A percentile compares a stretch with the other conserved stretches of the same genome.
These are phyloP conservation scores for Xerocomus nothofagi DNA, from an alignment of 1,284 basidiomycete species.

Conservation along the genomic window DNA sequence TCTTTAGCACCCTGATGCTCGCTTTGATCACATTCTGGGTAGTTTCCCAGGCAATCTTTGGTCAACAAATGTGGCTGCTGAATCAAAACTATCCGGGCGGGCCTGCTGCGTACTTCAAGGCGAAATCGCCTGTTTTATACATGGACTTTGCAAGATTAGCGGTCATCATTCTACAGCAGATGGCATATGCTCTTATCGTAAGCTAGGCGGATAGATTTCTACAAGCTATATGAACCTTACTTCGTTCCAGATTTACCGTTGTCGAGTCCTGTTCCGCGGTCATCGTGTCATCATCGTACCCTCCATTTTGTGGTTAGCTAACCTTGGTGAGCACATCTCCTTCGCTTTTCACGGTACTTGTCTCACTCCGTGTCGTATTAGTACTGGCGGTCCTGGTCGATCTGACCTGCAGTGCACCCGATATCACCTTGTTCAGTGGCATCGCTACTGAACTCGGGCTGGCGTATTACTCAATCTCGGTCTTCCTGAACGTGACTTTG, in stretches of 20 bases:
- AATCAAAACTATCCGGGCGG: constrained; percentile 9
- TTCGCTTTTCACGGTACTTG: background rate
- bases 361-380: no score
- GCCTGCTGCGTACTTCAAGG: constrained; percentile 1
- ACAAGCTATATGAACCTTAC: background rate
- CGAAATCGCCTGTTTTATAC: background rate
- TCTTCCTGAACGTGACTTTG: no score
- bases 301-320: background rate
- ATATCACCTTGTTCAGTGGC: no score
- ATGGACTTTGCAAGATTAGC: background rate
- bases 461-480: no score
- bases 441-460: no score
- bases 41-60: background rate
- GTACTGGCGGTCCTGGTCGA: no score
- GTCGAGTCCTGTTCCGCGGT: background rate
- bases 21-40: constrained; percentile 9
- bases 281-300: background rate
- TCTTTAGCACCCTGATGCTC: constrained; percentile 15
- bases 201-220: no score
- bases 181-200: no score
- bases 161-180: no score
- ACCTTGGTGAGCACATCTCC: background rate
- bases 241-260: background rate
- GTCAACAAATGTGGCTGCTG: constrained; percentile 9
- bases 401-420: no score